Evolutionary conservation across 2,329 filamentous ascomycete species (phyloP).

Genomic region (Sordariomycetes sp.): DNA sequence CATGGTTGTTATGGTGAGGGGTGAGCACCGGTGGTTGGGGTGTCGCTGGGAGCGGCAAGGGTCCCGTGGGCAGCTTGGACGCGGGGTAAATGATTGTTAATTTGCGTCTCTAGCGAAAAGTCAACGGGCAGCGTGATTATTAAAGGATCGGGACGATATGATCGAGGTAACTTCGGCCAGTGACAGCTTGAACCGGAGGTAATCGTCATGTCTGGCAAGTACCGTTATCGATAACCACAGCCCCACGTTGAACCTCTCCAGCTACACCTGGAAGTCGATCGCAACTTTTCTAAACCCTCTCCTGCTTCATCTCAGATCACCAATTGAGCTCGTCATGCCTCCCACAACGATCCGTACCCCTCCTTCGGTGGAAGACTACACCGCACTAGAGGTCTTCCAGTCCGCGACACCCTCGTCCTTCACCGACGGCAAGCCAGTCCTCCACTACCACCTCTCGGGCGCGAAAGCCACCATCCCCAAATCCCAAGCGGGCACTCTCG

Average conservation of each 20-base stretch:
- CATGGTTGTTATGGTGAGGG: too few species aligned
- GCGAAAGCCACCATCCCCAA: slow-evolving; percentile 49
- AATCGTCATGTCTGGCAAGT: too few species aligned
- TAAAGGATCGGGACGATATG: too few species aligned
- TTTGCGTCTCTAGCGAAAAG: too few species aligned
- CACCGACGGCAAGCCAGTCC: slow-evolving; percentile 59
- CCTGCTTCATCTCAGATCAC: not conserved
- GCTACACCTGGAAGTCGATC: slow-evolving; percentile 1
- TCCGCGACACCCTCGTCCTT: slow-evolving; percentile 65
- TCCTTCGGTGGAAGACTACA: slow-evolving; percentile 51
- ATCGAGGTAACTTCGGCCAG: too few species aligned
- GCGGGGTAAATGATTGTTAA: too few species aligned
- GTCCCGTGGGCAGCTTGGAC: too few species aligned
- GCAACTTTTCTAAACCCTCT: too few species aligned
- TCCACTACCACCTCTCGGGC: slow-evolving; percentile 52
- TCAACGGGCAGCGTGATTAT: too few species aligned
- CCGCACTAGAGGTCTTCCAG: slow-evolving; percentile 58
- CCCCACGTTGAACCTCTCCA: too few species aligned
- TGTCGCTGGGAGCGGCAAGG: not conserved
- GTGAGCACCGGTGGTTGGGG: not conserved
- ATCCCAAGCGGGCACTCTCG: slow-evolving; percentile 44
- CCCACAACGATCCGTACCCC: slow-evolving; percentile 47
- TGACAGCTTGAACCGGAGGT: too few species aligned
- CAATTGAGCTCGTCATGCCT: slow-evolving; percentile 18
- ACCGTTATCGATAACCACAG: too few species aligned